A percentile compares a stretch with the other conserved stretches of the same genome.
phyloP scores from a whole-genome alignment of 768 basidiomycete species.

The Crucibulum laeve region DNA sequence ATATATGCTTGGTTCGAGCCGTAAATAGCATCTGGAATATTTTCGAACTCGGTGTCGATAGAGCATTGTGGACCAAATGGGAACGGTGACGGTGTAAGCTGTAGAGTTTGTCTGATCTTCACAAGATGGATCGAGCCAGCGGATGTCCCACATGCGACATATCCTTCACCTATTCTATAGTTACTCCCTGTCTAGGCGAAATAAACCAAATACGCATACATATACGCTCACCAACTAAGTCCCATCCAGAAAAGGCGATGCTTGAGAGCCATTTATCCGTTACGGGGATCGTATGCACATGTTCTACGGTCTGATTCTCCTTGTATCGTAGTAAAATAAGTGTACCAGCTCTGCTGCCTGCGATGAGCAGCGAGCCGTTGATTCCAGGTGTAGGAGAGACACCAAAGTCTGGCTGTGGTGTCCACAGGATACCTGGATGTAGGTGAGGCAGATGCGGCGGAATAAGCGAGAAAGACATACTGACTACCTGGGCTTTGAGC shows the following conservation, averaged over 20 bases:
- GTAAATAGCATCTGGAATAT: conserved; percentile 16
- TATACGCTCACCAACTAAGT: conserved; percentile 21
- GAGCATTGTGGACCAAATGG: conserved; percentile 29
- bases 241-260: conserved; percentile 60
- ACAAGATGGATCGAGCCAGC: conserved; percentile 58
- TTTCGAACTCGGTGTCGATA: conserved; percentile 27
- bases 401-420: conserved; percentile 54
- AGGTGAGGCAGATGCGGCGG: conserved; percentile 1
- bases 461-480: conserved; percentile 30
- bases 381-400: conserved; percentile 39
- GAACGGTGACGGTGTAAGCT: conserved; percentile 14
- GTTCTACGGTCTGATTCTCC: neutral
- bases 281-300: conserved; percentile 34
- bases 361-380: conserved; percentile 64
- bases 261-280: conserved; percentile 62
- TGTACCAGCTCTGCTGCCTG: conserved; percentile 64
- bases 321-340: conserved; percentile 39
- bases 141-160: conserved; percentile 53
- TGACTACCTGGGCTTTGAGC: conserved; percentile 51
- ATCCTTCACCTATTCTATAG: conserved; percentile 43
- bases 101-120: conserved; percentile 45
- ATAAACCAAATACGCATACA: conserved; percentile 32
- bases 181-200: neutral
- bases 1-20: conserved; percentile 37
- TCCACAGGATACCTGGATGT: conserved; percentile 64